Percentiles rank a stretch among this genome's conserved stretches.
phyloP scores from a whole-genome alignment of 306 rosid genomes.

The Trichosanthes cucumerina region DNA sequence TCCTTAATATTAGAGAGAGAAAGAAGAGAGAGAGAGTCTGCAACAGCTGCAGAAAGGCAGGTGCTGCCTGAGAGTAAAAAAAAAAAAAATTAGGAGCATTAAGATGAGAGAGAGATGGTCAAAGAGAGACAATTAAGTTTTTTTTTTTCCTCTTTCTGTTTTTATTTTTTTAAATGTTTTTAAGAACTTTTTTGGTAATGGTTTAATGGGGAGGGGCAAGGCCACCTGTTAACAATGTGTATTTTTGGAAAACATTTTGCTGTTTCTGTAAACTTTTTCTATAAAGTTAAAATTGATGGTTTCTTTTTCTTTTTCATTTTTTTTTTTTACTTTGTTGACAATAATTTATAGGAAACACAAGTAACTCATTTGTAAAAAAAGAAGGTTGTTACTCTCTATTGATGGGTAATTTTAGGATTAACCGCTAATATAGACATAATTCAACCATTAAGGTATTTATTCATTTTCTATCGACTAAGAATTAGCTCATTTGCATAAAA shows the following conservation, averaged over 20 bases:
- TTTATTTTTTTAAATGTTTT: not conserved
- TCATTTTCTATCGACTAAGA: too few relatives aligned
- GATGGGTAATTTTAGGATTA: too few relatives aligned
- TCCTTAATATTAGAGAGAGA: not conserved
- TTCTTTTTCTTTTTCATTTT: too few relatives aligned
- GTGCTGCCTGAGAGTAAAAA: constrained; percentile 1
- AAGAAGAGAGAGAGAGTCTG: constrained; percentile 18
- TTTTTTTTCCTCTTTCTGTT: not conserved
- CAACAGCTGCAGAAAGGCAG: constrained; percentile 64
- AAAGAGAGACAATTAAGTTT: constrained; percentile 37
- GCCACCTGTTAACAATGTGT: not conserved
- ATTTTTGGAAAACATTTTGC: not conserved
- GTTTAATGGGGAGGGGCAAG: not conserved
- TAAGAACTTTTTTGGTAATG: not conserved
- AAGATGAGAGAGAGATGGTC: constrained; percentile 43
- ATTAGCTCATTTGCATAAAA: too few relatives aligned
- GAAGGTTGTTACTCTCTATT: too few relatives aligned
- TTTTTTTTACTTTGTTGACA: too few relatives aligned
- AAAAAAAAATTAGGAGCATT: constrained; percentile 27
- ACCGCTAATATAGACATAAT: too few relatives aligned
- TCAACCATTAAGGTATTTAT: too few relatives aligned
- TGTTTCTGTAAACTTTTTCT: not conserved
- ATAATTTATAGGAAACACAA: too few relatives aligned
- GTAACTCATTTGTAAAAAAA: too few relatives aligned
- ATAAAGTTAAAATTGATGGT: not conserved